Evolutionary conservation across 805 yeast species (phyloP), one percentile per base, ranked within the genome.

Genomic region (Hanseniaspora pseudoguilliermondii): DNA sequence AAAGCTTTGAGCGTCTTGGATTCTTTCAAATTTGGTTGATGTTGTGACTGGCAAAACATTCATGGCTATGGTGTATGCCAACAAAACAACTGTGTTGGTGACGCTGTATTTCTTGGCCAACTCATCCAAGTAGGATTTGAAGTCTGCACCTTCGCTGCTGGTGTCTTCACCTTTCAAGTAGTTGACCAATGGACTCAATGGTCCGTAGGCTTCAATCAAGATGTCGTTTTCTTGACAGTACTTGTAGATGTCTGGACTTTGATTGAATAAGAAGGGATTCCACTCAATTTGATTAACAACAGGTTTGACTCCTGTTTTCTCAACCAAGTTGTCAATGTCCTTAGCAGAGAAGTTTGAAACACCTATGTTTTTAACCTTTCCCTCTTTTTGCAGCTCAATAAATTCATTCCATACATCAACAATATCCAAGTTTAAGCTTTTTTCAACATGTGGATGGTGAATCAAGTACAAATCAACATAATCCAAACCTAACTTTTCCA

Each of bases 31-130:
- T 56, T 78, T 77, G 2, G 83, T 74, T 2, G 89, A 79, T 13
- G 93, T 85, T 6, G 95, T 87, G 21, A 87, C 71, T 25, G 95
- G 95, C 41, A 85, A 64, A 8, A 82, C 75, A 18, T 84, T 85
- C 20, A 68, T 68, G 64, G 82, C 83, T 57, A 78, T 73, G 9
- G 83, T 82, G 84, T 88, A 86, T 66, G 87, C 74, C 59, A 86
- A 73, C 57, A 85, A 68, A 53, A 86, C 71, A 62, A 79, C 84
- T n/a, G 84, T 80, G 40, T 75, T 73, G n/a, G 82, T 72, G 57
- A 76, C 81, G 25, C 64, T 63, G 65, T 86, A 84, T 61, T 84
- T 84, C 42, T 65, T 61, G n/a, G 78, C 64, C 60, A 86, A 68
- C 55, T 74, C 66, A 3, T 69, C 68, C 18, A 79, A 57, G 50